These are phyloP conservation scores for Backusella australiensis DNA, from an alignment of 192 early-diverging fungal species.

Conservation along the genomic window DNA sequence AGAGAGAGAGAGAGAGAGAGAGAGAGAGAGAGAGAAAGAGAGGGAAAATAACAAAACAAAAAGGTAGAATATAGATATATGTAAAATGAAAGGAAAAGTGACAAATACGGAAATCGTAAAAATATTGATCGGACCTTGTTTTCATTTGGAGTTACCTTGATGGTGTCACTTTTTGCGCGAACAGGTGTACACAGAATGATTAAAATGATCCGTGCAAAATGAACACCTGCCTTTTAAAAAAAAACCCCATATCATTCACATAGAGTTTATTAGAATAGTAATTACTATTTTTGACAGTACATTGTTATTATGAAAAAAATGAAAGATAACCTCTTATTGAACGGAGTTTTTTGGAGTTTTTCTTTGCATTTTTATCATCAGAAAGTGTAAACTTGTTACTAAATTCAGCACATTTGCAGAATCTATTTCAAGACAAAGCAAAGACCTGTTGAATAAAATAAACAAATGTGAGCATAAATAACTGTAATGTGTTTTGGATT, in stretches of 20 bases:
- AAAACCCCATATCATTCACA: not conserved
- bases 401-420: not conserved
- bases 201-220: not conserved
- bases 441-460: not conserved
- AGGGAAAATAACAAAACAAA: constrained; percentile 1
- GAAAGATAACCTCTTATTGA: not conserved
- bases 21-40: not conserved
- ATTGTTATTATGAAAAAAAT: not conserved
- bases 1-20: not conserved
- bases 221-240: not conserved
- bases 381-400: not conserved
- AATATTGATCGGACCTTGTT: not conserved
- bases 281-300: not conserved
- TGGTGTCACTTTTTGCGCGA: not conserved
- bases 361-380: not conserved
- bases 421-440: not conserved
- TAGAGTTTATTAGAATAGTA: not conserved
- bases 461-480: not conserved
- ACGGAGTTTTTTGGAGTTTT: not conserved
- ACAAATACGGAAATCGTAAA: not conserved
- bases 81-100: not conserved
- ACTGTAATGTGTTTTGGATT: not conserved
- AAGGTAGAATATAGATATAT: not conserved
- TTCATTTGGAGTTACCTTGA: not conserved
- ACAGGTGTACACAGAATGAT: not conserved